Percentiles rank a stretch among this genome's conserved stretches.
These are phyloP conservation scores for Canariomyces notabilis DNA, from an alignment of 2,329 filamentous ascomycete species.

Conservation along the genomic window DNA sequence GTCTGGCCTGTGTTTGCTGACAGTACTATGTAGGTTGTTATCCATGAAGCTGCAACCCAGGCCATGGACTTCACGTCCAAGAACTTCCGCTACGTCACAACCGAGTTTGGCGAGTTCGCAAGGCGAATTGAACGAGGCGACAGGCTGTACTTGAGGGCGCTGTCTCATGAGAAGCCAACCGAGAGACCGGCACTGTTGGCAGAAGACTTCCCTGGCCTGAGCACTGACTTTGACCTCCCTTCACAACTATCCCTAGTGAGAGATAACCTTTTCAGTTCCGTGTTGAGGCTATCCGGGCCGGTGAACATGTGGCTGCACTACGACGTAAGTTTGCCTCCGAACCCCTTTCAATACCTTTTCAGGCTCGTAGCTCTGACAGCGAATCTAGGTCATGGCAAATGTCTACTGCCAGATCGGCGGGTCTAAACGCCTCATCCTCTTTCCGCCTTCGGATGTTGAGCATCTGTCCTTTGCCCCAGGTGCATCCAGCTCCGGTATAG, in stretches of 20 bases:
- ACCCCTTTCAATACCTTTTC: background rate
- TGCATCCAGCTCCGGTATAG: conserved; percentile 71
- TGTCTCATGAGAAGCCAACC: conserved; percentile 64
- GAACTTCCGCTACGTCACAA: conserved; percentile 73
- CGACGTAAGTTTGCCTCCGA: conserved; percentile 51
- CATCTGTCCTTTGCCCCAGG: conserved; percentile 68
- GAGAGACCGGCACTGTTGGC: conserved; percentile 64
- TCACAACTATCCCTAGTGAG: conserved; percentile 51
- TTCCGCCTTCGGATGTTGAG: conserved; percentile 69
- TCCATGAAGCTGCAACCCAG: conserved; percentile 62
- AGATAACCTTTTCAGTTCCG: conserved; percentile 69
- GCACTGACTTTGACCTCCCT: conserved; percentile 66
- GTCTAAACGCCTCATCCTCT: conserved; percentile 68
- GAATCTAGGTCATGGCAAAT: conserved; percentile 73
- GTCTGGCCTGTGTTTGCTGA: conserved; percentile 13
- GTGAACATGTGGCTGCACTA: conserved; percentile 90
- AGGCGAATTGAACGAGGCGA: conserved; percentile 53
- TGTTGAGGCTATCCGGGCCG: conserved; percentile 71
- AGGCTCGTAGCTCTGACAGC: background rate
- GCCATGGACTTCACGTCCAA: conserved; percentile 78
- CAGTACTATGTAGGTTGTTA: conserved; percentile 55
- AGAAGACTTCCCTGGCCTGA: conserved; percentile 66
- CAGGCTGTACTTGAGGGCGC: conserved; percentile 70
- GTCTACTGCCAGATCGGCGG: conserved; percentile 75
- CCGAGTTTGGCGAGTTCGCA: conserved; percentile 63